phyloP scores from a whole-genome alignment of 306 rosid genomes.

The Citrullus mucosospermus region DNA sequence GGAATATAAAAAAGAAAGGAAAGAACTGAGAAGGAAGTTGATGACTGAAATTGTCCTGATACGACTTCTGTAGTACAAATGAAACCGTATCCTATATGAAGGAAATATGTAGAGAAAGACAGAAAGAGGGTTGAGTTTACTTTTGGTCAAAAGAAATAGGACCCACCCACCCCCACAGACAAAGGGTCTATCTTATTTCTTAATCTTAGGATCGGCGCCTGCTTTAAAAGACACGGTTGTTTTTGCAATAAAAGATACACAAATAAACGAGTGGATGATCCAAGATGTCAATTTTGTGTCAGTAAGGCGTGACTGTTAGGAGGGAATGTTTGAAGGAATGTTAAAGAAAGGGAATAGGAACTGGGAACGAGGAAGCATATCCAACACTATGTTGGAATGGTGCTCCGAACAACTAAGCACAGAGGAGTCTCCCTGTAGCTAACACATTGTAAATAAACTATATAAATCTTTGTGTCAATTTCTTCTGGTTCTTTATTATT shows the following conservation, averaged over 20 bases:
- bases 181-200: conserved; percentile 24
- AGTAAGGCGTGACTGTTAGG: conserved; percentile 56
- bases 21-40: conserved; percentile 8
- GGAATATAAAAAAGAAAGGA: conserved; percentile 32
- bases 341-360: background rate
- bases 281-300: conserved; percentile 53
- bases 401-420: too few species aligned
- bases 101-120: background rate
- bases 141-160: conserved; percentile 59
- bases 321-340: conserved; percentile 31
- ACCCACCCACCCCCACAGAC: conserved; percentile 40
- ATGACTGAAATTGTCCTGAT: conserved; percentile 6
- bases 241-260: background rate
- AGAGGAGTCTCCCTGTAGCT: too few species aligned
- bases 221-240: background rate
- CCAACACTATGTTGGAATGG: too few species aligned
- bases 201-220: conserved; percentile 39
- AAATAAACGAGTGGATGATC: conserved; percentile 33
- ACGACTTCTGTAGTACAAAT: conserved; percentile 3
- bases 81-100: background rate
- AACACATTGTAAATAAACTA: too few species aligned
- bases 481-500: too few species aligned
- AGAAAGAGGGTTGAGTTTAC: conserved; percentile 27
- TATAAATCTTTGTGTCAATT: too few species aligned
- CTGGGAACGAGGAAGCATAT: background rate